Conservation (phyloP, 208 protist species). For the Kentomonas sorsogonicus region DNA sequence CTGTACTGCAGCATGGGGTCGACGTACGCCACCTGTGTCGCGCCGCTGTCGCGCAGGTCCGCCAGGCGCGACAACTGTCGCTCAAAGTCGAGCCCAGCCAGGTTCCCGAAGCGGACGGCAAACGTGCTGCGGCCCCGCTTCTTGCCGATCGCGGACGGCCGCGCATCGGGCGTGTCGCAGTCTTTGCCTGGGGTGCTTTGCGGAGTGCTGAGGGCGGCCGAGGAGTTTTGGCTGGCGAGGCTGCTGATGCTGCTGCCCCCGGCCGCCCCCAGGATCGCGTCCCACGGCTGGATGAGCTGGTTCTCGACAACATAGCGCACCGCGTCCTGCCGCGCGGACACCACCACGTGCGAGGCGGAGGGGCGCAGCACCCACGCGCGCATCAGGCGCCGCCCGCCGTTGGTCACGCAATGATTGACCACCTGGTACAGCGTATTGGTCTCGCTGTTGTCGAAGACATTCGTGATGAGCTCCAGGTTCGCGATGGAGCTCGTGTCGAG, state of each 20-base stretch:
- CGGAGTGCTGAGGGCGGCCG: too few species aligned
- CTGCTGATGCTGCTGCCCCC: neutral
- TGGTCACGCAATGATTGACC: conserved; percentile 67
- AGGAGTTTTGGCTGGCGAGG: neutral
- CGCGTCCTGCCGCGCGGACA: neutral
- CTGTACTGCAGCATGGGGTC: conserved; percentile 82
- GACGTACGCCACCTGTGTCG: conserved; percentile 65
- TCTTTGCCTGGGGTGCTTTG: neutral
- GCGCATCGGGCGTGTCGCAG: neutral
- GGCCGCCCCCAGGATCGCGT: neutral
- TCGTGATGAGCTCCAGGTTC: conserved; percentile 78
- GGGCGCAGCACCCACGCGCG: conserved; percentile 28
- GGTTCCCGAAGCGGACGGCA: neutral
- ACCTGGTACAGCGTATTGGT: conserved; percentile 60
- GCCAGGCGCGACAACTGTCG: conserved; percentile 70
- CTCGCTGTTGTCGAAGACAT: conserved; percentile 67
- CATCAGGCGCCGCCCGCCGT: conserved; percentile 76
- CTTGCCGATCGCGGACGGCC: neutral
- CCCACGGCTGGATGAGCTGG: conserved; percentile 11
- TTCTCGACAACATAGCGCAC: conserved; percentile 11
- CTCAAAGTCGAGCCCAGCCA: conserved; percentile 68
- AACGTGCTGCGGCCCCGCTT: neutral
- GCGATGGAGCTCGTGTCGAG: conserved; percentile 64
- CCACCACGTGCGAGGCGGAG: neutral
- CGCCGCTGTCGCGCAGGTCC: conserved; percentile 49